Base-by-base conservation (phyloP, 805 yeast genomes). In the Vanderwaltozyma tropicalis region DNA sequence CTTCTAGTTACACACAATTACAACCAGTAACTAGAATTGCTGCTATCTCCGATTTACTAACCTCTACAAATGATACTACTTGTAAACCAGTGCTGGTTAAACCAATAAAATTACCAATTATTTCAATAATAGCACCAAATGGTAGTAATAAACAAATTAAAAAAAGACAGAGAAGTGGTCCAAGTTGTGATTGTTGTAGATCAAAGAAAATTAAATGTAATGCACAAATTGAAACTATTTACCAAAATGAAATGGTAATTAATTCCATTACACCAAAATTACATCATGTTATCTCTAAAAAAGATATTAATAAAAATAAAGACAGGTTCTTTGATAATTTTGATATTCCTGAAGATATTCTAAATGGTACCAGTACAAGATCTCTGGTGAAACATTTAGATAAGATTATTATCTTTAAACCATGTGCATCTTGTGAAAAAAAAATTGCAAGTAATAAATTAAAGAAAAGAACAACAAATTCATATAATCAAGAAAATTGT, bases 141-240 rank as follows among this genome's bases (percentile, higher is more conserved):
- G 17, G 24, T 8, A 3, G 10, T 16, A 15, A 21, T 14, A 31
- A 26, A 33, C 28, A 46, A 38, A 31, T 45, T 52, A 26, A 5
- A 14, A 52, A 59, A 38, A 52, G 86, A 47, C 88, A 80, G 59
- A 62, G 89, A 41, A 64, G 73, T 15, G 87, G 89, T 0, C 87
- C 87, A 3, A 74, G 82, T 29, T 80, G 89, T 57, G 87, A 80
- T 53, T 62, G 72, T 34, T 80, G 89, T 55, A 65, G 87, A 38
- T 51, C 72, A 13, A 68, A 85, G 40, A 80, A 80, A 53, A 80
- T 79, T 41, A 80, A 77, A 57, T 80, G 89, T 60, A 77, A 80
- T 55, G 84, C 88, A 2, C 76, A 69, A 46, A 72, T 79, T 11
- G 55, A 59, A 25, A 62, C 72, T 18, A 41, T 74, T 13, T 38